Conservation (phyloP, 257 asterid species). For the Solanum virginianum region DNA sequence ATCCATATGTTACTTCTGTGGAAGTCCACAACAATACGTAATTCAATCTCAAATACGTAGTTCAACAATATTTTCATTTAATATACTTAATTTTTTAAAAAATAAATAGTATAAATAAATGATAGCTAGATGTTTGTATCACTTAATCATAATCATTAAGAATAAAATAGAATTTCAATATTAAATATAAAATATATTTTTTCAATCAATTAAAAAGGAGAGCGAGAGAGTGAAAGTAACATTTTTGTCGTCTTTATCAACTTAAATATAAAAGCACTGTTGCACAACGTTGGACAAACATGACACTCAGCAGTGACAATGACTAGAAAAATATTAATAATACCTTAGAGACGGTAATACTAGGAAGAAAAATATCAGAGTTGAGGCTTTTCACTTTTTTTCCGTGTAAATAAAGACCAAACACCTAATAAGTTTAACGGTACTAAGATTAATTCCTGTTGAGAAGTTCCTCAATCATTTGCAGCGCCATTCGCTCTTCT, state of each 20-base stretch:
- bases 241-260: neutral
- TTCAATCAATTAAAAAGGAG: too few relatives aligned
- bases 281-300: neutral
- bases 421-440: neutral
- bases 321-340: neutral
- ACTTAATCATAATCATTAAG: too few relatives aligned
- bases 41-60: neutral
- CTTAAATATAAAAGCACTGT: neutral
- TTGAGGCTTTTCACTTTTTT: neutral
- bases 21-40: slow-evolving; percentile 1
- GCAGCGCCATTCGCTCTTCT: slow-evolving; percentile 39
- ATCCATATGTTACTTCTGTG: neutral
- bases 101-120: too few relatives aligned
- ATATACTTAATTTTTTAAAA: too few relatives aligned
- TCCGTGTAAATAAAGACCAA: neutral
- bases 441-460: slow-evolving; percentile 14
- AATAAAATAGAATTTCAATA: too few relatives aligned
- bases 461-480: slow-evolving; percentile 49
- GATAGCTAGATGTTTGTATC: too few relatives aligned
- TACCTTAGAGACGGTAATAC: neutral
- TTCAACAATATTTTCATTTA: too few relatives aligned
- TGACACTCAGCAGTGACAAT: neutral
- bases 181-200: too few relatives aligned
- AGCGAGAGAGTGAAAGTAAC: neutral
- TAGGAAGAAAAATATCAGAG: neutral